Evolutionary conservation across 2,329 filamentous ascomycete genomes (phyloP).

Genomic region (Trichoderma arundinaceum): DNA sequence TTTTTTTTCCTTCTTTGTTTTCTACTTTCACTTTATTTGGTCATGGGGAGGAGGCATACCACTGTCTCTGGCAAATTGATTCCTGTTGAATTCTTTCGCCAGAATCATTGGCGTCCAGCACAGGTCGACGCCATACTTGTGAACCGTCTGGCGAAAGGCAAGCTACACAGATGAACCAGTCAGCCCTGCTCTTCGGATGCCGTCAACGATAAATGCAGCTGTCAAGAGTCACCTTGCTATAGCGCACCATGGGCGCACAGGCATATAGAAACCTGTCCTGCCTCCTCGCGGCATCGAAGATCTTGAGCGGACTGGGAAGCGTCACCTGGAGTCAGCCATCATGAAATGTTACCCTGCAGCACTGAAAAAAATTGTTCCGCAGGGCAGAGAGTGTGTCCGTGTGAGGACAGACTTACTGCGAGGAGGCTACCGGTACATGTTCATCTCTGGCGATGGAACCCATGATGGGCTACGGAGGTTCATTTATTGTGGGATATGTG

Average conservation of each 20-base stretch:
- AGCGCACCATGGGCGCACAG: constrained; percentile 72
- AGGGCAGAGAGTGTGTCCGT: not conserved
- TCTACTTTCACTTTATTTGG: not conserved
- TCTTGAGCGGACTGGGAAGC: constrained; percentile 57
- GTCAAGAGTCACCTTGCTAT: constrained; percentile 55
- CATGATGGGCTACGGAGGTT: constrained; percentile 7
- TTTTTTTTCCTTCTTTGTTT: not conserved
- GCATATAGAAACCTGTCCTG: constrained; percentile 62
- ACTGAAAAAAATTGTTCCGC: not conserved
- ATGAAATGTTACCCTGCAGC: constrained; percentile 2
- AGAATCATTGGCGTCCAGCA: constrained; percentile 76
- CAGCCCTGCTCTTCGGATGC: not conserved
- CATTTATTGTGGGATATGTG: not conserved
- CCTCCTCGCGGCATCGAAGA: constrained; percentile 61
- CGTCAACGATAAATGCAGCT: not conserved
- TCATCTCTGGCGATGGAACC: constrained; percentile 14
- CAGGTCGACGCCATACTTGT: constrained; percentile 68
- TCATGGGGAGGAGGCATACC: constrained; percentile 48
- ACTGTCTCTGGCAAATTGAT: constrained; percentile 62
- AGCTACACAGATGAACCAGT: constrained; percentile 52
- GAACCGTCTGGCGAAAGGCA: constrained; percentile 71
- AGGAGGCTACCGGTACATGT: not conserved
- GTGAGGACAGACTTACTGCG: constrained; percentile 9
- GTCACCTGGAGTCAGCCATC: constrained; percentile 2
- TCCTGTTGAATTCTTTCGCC: constrained; percentile 72